Evolutionary conservation across 2,329 filamentous ascomycete genomes (phyloP).

Genomic region (Fusarium cyanostomum): DNA sequence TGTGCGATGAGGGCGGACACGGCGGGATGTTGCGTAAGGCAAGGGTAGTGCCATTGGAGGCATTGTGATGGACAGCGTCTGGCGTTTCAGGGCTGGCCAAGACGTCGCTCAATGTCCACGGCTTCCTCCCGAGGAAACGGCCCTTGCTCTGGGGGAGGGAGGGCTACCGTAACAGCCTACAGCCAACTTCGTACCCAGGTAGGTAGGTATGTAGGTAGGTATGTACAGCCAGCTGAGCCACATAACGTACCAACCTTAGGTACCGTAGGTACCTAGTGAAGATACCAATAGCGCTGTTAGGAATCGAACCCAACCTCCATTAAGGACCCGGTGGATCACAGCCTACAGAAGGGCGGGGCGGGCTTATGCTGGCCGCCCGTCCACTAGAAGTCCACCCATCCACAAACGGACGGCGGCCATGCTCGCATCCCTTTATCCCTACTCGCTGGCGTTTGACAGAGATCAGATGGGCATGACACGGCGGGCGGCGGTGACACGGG

Average conservation of each 20-base stretch:
- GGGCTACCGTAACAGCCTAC: too few species aligned
- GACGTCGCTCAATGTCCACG: not conserved
- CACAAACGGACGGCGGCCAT: not conserved
- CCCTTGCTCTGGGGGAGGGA: too few species aligned
- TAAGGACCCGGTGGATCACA: too few species aligned
- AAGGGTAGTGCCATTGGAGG: constrained; percentile 4
- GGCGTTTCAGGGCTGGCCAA: constrained; percentile 37
- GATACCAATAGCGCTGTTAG: too few species aligned
- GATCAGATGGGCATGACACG: constrained; percentile 23
- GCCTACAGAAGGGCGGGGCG: not conserved
- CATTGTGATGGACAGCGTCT: constrained; percentile 35
- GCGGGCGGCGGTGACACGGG: constrained; percentile 24
- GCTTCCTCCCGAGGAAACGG: too few species aligned
- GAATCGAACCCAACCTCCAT: too few species aligned
- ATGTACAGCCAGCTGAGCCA: too few species aligned
- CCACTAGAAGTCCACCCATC: constrained; percentile 7
- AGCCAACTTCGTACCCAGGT: too few species aligned
- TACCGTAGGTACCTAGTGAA: too few species aligned
- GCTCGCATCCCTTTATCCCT: not conserved
- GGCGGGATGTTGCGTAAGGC: constrained; percentile 15
- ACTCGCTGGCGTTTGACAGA: constrained; percentile 9
- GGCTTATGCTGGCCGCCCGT: constrained; percentile 7
- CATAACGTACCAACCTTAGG: too few species aligned
- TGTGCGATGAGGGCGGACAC: constrained; percentile 14
- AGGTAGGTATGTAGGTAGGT: too few species aligned